phyloP scores from a whole-genome alignment of 257 asterid species.

The Solanum habrochaites region DNA sequence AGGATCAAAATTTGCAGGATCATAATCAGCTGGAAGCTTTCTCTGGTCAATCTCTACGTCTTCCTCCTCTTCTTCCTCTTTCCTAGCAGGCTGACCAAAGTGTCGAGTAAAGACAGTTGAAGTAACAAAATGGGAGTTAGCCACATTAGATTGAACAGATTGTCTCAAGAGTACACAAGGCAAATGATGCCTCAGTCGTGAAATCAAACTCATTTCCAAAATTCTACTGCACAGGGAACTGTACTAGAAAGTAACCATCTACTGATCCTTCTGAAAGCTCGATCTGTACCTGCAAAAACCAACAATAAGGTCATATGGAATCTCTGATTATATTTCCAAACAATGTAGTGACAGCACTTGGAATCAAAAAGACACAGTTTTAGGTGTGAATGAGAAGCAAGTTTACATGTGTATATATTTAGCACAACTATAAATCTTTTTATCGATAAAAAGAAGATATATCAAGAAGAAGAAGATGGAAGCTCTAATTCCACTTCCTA shows the following conservation, averaged over 20 bases:
- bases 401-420: not conserved
- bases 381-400: not conserved
- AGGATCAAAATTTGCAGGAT: constrained; percentile 64
- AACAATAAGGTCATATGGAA: not conserved
- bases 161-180: constrained; percentile 21
- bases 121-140: constrained; percentile 10
- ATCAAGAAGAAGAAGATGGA: not conserved
- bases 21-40: constrained; percentile 82
- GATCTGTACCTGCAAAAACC: not conserved
- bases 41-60: constrained; percentile 67
- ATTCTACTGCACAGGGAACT: not conserved
- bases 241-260: constrained; percentile 1
- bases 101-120: constrained; percentile 20
- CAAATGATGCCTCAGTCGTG: constrained; percentile 36
- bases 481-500: not conserved
- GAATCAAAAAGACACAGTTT: not conserved
- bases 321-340: not conserved
- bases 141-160: constrained; percentile 7
- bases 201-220: constrained; percentile 45
- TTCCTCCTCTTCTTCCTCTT: constrained; percentile 47
- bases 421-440: not conserved
- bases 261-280: not conserved
- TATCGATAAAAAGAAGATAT: not conserved
- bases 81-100: constrained; percentile 45
- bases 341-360: not conserved